A percentile compares a stretch with the other conserved stretches of the same genome.
These are phyloP conservation scores for Mimosa bimucronata DNA, from an alignment of 306 rosid genomes.

Conservation along the genomic window DNA sequence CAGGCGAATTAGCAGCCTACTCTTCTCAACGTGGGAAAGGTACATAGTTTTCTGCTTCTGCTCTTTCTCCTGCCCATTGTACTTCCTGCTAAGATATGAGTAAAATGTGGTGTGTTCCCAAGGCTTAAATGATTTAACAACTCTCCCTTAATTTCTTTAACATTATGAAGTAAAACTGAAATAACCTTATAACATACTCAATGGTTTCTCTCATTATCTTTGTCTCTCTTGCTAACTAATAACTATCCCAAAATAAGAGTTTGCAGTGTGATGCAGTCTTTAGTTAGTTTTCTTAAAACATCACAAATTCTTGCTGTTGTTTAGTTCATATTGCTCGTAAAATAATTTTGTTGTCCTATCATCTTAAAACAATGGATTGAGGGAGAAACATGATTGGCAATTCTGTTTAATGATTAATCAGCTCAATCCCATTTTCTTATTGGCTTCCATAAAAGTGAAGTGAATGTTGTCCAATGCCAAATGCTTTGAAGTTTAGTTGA, in stretches of 20 bases:
- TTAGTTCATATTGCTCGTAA: neutral
- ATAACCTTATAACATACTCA: neutral
- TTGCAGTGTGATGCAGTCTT: neutral
- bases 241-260: neutral
- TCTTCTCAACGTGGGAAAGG: too few species aligned
- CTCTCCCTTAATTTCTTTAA: too few species aligned
- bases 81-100: too few species aligned
- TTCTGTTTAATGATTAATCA: neutral
- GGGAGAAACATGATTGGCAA: neutral
- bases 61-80: too few species aligned
- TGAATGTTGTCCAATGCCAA: neutral
- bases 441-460: neutral
- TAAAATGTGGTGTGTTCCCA: neutral
- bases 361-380: neutral
- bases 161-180: too few species aligned
- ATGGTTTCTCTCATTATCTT: neutral
- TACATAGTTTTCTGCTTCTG: too few species aligned
- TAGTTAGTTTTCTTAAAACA: too few species aligned
- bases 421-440: neutral
- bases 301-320: too few species aligned
- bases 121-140: constrained; percentile 2
- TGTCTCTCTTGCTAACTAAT: too few species aligned
- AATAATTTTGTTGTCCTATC: neutral
- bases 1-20: constrained; percentile 35
- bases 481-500: neutral